Base-by-base conservation (phyloP, 345 rosid genomes). In the Citrus trifoliata region DNA sequence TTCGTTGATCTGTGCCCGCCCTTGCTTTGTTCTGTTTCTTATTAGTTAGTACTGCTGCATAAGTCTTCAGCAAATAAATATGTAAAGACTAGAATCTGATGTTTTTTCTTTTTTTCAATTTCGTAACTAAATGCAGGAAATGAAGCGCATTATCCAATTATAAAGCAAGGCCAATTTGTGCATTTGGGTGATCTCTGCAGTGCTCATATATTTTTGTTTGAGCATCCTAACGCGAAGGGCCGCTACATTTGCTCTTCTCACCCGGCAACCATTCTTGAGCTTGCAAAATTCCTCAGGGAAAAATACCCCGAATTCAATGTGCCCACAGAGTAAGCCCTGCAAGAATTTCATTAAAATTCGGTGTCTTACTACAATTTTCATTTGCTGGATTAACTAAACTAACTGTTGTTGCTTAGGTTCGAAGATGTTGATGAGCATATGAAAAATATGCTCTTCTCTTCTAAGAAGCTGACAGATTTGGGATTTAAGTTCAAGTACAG, bases 141-240 rank as follows among this genome's bases (percentile, higher is more conserved):
- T 64, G 93, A 93, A 82, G 80, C 86, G 60, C 99, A 96, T 70
- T 96, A 96, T 76, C 65, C 83, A 2, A 96, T 96, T 62, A 85
- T 94, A 79, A 90, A 81, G 85, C 95, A 93, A 80, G 95, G 98
- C 33, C 92, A 96, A 24, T 96, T 82, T 60, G 93, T 94, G 56
- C 98, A 96, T 73, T 81, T 94, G 81, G 98, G 94, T 73, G 99
- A 96, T 76, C 89, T 94, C n/a, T 91, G 98, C 87, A 88, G 76
- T 51, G 78, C 95, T 33, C 99, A 96, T 76, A 90, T 94, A 67
- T 93, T 82, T 84, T 70, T 93, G 80, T 94, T 64, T 61, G 95
- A 96, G 86, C 61, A 92, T 71, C 92, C 89, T 6, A 67, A 77
- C 27, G 94, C 98, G 2, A 82, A 90, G 74, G 99, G 99, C 42